Evolutionary conservation across 495 filamentous ascomycete genomes (phyloP).

Genomic region (Pyrenula aspistea): DNA sequence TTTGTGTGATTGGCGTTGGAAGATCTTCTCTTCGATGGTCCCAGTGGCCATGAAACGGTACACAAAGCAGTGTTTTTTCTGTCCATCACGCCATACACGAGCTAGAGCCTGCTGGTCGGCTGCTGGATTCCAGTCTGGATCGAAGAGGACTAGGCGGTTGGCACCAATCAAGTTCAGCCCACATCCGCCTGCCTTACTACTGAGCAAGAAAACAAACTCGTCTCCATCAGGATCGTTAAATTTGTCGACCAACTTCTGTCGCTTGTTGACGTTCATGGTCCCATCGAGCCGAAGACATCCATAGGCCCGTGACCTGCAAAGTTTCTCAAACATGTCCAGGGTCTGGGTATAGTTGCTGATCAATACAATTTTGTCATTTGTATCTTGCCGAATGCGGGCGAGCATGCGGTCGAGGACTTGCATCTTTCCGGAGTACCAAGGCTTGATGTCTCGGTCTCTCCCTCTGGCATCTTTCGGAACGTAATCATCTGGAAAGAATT

Average conservation of each 20-base stretch:
- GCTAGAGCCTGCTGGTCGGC: slow-evolving; percentile 96
- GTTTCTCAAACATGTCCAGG: slow-evolving; percentile 84
- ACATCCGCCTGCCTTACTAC: slow-evolving; percentile 90
- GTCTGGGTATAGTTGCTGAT: slow-evolving; percentile 98
- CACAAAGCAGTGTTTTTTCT: slow-evolving; percentile 99
- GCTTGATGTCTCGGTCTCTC: slow-evolving; percentile 81
- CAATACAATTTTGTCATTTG: slow-evolving; percentile 98
- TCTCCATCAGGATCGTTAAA: slow-evolving; percentile 90
- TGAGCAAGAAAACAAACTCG: slow-evolving; percentile 94
- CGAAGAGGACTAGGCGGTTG: slow-evolving; percentile 92
- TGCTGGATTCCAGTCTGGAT: slow-evolving; percentile 98
- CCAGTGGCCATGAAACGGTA: slow-evolving; percentile 98
- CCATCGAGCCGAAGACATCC: slow-evolving; percentile 85
- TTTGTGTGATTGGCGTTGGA: slow-evolving; percentile 97
- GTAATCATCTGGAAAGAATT: slow-evolving; percentile 77
- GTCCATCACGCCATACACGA: slow-evolving; percentile 95
- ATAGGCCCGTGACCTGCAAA: slow-evolving; percentile 78
- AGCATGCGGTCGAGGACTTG: slow-evolving; percentile 97
- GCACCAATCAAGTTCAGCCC: slow-evolving; percentile 96
- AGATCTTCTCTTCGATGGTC: slow-evolving; percentile 99
- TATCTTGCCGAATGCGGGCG: slow-evolving; percentile 87
- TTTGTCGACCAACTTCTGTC: slow-evolving; percentile 92
- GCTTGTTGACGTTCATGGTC: slow-evolving; percentile 93
- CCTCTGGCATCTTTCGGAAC: slow-evolving; percentile 77
- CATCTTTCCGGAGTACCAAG: slow-evolving; percentile 99